Percentiles rank a stretch among this genome's conserved stretches.
Evolutionary conservation across 139 green algal species (phyloP).

Genomic region (Pycnococcus provasolii): DNA sequence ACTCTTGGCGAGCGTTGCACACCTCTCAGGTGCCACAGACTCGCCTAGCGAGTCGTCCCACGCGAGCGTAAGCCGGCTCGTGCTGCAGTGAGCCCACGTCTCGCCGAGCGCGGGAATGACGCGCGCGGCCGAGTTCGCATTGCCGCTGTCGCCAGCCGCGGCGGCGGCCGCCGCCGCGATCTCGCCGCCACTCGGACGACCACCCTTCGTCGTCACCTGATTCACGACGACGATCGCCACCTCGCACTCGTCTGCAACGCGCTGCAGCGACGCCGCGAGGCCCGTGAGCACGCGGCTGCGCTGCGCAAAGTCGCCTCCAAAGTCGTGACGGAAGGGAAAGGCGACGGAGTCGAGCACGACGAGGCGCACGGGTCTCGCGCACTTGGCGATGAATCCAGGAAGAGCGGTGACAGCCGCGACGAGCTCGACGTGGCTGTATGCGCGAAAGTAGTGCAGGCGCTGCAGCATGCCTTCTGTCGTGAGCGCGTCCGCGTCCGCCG

Average conservation of each 20-base stretch:
- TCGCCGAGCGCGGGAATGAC: slow-evolving; percentile 52
- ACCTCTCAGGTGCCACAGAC: slow-evolving; percentile 45
- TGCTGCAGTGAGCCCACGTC: slow-evolving; percentile 70
- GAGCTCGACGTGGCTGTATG: slow-evolving; percentile 61
- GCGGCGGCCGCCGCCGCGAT: background rate
- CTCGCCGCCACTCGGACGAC: background rate
- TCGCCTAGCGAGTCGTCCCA: slow-evolving; percentile 38
- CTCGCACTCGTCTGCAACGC: slow-evolving; percentile 47
- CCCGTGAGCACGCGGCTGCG: slow-evolving; percentile 55
- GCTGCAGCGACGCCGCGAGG: slow-evolving; percentile 68
- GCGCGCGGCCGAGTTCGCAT: background rate
- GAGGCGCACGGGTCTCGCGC: slow-evolving; percentile 45
- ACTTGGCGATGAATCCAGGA: slow-evolving; percentile 37
- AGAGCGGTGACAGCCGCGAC: slow-evolving; percentile 56
- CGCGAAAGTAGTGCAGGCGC: slow-evolving; percentile 61
- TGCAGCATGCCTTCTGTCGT: slow-evolving; percentile 45
- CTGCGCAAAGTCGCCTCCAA: slow-evolving; percentile 52
- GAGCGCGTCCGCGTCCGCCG: slow-evolving; percentile 6
- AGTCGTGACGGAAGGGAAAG: slow-evolving; percentile 79
- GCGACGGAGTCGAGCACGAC: slow-evolving; percentile 79
- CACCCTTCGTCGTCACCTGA: slow-evolving; percentile 69
- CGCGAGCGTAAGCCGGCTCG: slow-evolving; percentile 63
- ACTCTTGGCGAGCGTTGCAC: slow-evolving; percentile 49
- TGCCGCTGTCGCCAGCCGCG: background rate
- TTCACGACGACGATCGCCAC: slow-evolving; percentile 71